A percentile compares a stretch with the other conserved stretches of the same genome.
Conservation (phyloP, 306 rosid genomes). For the Echinosophora koreensis region DNA sequence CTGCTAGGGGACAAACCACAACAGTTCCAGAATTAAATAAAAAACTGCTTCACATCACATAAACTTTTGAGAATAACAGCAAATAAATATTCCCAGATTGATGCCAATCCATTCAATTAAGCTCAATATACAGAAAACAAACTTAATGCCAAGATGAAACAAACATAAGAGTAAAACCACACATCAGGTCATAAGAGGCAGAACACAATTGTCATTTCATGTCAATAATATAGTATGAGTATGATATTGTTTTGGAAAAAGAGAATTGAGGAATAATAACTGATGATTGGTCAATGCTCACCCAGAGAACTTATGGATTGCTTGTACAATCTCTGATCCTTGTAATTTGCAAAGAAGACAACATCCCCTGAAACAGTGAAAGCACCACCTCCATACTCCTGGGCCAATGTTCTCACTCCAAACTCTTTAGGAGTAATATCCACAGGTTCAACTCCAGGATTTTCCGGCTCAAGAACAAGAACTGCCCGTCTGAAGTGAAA, state of each 20-base stretch:
- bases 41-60: conserved; percentile 29
- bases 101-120: background rate
- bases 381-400: conserved; percentile 95
- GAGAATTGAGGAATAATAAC: background rate
- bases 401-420: conserved; percentile 88
- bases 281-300: conserved; percentile 25
- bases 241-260: background rate
- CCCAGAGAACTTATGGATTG: conserved; percentile 69
- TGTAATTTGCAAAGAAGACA: conserved; percentile 78
- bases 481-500: conserved; percentile 81
- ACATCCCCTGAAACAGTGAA: conserved; percentile 74
- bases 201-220: background rate
- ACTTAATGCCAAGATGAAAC: conserved; percentile 2
- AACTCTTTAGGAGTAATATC: conserved; percentile 89
- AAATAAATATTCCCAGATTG: conserved; percentile 27
- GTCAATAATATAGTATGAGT: conserved; percentile 1
- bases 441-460: conserved; percentile 61
- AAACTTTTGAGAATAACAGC: background rate
- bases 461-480: conserved; percentile 80
- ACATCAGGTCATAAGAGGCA: background rate
- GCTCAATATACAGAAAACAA: conserved; percentile 19
- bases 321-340: conserved; percentile 89
- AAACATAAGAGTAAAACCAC: background rate
- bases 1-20: conserved; percentile 52
- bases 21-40: conserved; percentile 23